Base-by-base conservation (phyloP, 169 alveolate genomes). In the Perkinsus chesapeaki region DNA sequence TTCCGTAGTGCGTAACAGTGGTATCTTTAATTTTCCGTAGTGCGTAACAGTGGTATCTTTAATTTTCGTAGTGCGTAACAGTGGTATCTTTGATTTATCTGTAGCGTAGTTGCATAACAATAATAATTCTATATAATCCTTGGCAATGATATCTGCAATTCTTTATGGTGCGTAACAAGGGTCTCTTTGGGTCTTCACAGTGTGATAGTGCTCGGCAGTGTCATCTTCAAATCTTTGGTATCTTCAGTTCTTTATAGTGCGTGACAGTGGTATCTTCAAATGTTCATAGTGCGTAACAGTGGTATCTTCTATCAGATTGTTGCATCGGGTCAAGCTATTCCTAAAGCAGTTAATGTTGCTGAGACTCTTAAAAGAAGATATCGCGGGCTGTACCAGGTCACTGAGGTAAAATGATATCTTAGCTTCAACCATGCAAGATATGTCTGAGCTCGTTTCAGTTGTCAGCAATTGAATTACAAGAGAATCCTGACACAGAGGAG, bases 301-400 rank as follows among this genome's bases (percentile, higher is more conserved):
- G 23, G 60, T 43, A 43, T 43, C 60, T 43, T 5, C 16, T 5
- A 43, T 43, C 60, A 43, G 91, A 36, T 93, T 38, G 92, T 91
- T 39, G 94, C 94, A 91, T 47, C 92, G 10, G 94, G 94, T 9
- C 48, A 39, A 73, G 93, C 94, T 3, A 36, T 93, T 31, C 93
- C 94, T 3, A 93, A 73, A 38, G 94, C 94, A 27, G 94, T 93
- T 39, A 73, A 39, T 47, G 94, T 73, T 73, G 94, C 93, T 37
- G 94, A 93, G 93, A 91, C 91, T 27, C 37, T 93, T n/a, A 93
- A 93, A 36, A 93, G 93, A 27, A 38, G 92, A 34, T 92, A 48
- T 47, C 93, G 91, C 27, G 94, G 94, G 34, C 94, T 93, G 0
- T 93, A 93, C 23, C 94, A 93, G 39, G 10, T 48, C 23, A 43